phyloP scores from a whole-genome alignment of 495 filamentous ascomycete genomes.

The Thermochaetoides thermophila region DNA sequence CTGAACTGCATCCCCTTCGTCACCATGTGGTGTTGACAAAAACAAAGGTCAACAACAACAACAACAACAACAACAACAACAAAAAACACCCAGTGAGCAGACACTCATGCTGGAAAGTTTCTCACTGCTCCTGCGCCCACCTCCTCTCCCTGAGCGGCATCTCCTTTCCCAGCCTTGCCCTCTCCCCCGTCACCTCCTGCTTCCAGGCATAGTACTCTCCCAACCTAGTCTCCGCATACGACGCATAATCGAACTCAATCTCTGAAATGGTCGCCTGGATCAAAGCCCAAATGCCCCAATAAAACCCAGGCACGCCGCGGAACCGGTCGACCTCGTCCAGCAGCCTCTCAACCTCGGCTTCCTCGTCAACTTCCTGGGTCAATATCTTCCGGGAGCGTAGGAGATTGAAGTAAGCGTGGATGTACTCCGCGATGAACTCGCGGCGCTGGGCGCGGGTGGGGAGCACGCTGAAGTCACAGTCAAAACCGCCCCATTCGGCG shows the following conservation, averaged over 20 bases:
- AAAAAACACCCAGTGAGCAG: too few relatives aligned
- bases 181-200: conserved; percentile 47
- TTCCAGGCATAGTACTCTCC: conserved; percentile 97
- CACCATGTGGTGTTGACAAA: too few relatives aligned
- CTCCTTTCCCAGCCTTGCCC: conserved; percentile 41
- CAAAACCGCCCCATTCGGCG: conserved; percentile 94
- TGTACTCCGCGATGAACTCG: conserved; percentile 73
- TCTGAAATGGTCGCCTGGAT: conserved; percentile 91
- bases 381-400: conserved; percentile 13
- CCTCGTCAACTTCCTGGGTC: conserved; percentile 33
- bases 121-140: conserved; percentile 56
- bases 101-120: too few relatives aligned
- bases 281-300: conserved; percentile 87
- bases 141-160: conserved; percentile 63
- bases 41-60: too few relatives aligned
- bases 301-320: conserved; percentile 78
- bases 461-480: conserved; percentile 76
- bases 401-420: conserved; percentile 40
- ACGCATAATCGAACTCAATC: conserved; percentile 94
- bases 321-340: conserved; percentile 73
- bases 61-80: too few relatives aligned
- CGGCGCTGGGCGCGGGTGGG: conserved; percentile 65
- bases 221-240: conserved; percentile 74
- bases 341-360: conserved; percentile 44
- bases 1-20: too few relatives aligned